phyloP scores from a whole-genome alignment of 306 rosid genomes.

The Ochetophila trinervis region DNA sequence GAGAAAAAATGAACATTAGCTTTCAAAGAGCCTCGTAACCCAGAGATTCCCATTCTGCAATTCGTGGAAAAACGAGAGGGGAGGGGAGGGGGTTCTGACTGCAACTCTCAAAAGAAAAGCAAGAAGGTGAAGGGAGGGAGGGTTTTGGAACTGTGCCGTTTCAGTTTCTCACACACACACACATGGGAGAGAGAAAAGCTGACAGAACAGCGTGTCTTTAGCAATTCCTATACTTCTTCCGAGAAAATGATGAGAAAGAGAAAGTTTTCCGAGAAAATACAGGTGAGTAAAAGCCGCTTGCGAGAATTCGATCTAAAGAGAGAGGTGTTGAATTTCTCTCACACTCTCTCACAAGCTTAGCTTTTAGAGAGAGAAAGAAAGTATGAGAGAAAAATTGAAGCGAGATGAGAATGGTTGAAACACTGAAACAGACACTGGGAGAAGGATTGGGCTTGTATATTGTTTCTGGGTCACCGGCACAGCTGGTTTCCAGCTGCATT shows the following conservation, averaged over 20 bases:
- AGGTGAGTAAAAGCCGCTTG: constrained; percentile 5
- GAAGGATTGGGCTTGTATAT: constrained; percentile 27
- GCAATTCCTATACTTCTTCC: constrained; percentile 24
- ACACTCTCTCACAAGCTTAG: not conserved
- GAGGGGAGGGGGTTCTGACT: not conserved
- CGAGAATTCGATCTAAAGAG: constrained; percentile 3
- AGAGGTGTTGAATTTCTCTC: constrained; percentile 23
- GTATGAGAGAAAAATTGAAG: constrained; percentile 15
- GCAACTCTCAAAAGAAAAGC: constrained; percentile 1
- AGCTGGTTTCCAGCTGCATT: constrained; percentile 22
- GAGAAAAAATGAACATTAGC: constrained; percentile 30
- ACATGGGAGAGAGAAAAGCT: constrained; percentile 41
- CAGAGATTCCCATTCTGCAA: constrained; percentile 48
- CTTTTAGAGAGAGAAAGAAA: constrained; percentile 23
- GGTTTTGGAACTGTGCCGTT: constrained; percentile 27
- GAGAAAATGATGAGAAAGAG: constrained; percentile 25
- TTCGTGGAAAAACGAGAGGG: constrained; percentile 26
- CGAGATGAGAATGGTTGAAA: constrained; percentile 8
- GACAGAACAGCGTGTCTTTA: constrained; percentile 31
- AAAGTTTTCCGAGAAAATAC: constrained; percentile 37
- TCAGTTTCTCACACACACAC: constrained; percentile 26
- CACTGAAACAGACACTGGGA: constrained; percentile 14
- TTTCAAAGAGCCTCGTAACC: constrained; percentile 40
- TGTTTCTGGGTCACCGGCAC: constrained; percentile 30
- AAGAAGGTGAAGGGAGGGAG: not conserved